Conservation (phyloP, 306 rosid species). For the Ceratonia siliqua region DNA sequence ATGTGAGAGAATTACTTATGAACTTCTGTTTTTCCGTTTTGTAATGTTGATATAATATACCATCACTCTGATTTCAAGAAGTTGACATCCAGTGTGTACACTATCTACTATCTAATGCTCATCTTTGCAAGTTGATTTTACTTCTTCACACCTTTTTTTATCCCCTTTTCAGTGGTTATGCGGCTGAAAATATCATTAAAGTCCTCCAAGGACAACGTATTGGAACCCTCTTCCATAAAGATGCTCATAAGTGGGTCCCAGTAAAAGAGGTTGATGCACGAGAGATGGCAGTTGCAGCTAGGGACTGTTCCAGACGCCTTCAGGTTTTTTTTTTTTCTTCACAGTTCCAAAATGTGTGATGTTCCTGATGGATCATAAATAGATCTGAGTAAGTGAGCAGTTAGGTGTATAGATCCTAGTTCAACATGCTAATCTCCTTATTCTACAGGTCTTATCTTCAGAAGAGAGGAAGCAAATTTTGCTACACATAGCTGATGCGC, state of each 20-base stretch:
- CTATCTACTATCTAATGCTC: constrained; percentile 25
- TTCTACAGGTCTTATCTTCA: constrained; percentile 70
- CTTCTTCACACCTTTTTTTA: constrained; percentile 15
- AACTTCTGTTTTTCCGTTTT: neutral
- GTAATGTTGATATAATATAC: constrained; percentile 11
- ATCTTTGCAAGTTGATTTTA: constrained; percentile 29
- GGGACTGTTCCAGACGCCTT: constrained; percentile 93
- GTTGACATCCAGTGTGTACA: constrained; percentile 12
- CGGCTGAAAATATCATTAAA: constrained; percentile 71
- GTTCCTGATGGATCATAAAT: constrained; percentile 9
- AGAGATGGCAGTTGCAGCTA: constrained; percentile 95
- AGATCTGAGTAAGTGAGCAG: constrained; percentile 23
- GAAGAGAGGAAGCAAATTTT: constrained; percentile 81
- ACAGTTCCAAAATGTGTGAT: neutral
- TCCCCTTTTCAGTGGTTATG: constrained; percentile 67
- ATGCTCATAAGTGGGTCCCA: constrained; percentile 75
- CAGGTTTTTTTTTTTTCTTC: constrained; percentile 59
- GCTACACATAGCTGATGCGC: constrained; percentile 88
- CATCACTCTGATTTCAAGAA: constrained; percentile 5
- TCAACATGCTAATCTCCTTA: constrained; percentile 35
- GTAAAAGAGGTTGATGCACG: constrained; percentile 72
- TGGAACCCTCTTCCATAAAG: constrained; percentile 94
- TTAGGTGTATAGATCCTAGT: constrained; percentile 4
- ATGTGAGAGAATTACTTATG: neutral
- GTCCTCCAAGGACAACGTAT: constrained; percentile 84